Evolutionary conservation across 2,329 filamentous ascomycete species (phyloP), one percentile per base, ranked within the genome.

Genomic region (Fusarium vanettenii): DNA sequence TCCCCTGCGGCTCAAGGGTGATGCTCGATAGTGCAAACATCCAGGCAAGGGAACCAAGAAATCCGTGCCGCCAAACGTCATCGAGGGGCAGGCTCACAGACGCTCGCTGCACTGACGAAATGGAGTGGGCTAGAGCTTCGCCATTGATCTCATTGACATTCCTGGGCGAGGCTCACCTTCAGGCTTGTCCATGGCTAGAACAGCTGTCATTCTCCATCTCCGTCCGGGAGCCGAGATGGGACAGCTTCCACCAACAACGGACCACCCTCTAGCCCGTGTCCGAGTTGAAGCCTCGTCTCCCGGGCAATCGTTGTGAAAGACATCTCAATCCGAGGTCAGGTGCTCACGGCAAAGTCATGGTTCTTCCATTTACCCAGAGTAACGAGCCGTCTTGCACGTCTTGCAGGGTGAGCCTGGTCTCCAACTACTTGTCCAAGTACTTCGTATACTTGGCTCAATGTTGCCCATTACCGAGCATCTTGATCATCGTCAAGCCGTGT

Each of bases 81-180:
- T 79, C 64, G 77, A 78, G 77, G 77, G 73, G 77, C 67, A 76
- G 43, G 25, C 55, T 59, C 55, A 37, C 55, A 31, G 50, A 33
- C 60, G 60, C 25, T 37, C 35, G 18, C 35, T 37, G 35, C 63
- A 56, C 61, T 66, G 52, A 64, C 64, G 29, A 75, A 68, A 66
- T 33, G 60, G 73, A 57, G 61, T 59, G 59, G 67, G 63, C n/a
- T 68, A 29, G 31, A 71, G 64, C 63, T 74, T 43, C 63, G 48
- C 55, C 27, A 31, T 65, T 70, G 68, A 75, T 74, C 71, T 75
- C 71, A 70, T 73, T 59, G 37, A 37, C 73, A 75, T 75, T 76
- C 31, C 41, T 71, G 63, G 29, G 60, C 33, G 39, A 52, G 48
- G 60, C 62, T 63, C 55, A 39, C 64, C n/a, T 33, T 60, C 18